Evolutionary conservation across 1,284 basidiomycete species (phyloP), one percentile per base, ranked within the genome.

Genomic region (Boletus nobilissimus): DNA sequence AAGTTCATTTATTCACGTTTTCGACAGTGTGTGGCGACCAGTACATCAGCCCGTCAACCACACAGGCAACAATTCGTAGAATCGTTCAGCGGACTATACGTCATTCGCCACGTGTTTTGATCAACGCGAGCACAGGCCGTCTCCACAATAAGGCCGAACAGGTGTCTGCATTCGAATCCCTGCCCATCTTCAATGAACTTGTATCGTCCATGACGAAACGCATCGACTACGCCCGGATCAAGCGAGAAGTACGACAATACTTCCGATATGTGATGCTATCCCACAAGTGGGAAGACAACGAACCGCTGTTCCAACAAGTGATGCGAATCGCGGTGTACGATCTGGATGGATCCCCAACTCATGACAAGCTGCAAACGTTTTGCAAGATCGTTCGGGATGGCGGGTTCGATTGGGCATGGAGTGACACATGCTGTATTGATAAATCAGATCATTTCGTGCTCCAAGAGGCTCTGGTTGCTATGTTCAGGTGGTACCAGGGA

Each of bases 401-500:
- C 4, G 57, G 57, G 29, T 71, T 64, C 32, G 2, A 43, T 19
- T 71, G 70, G 70, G 57, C 68, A 5, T 70, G 68, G 68, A 70
- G 51, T 13, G 68, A 70, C 32, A 70, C 69, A 18, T 57, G 54
- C 16, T 57, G 54, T 57, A 57, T 57, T 18, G n/a, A 57, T 57
- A 57, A 57, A 9, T 40, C 13, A 4, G 39, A 70, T 26, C 51
- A 70, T 39, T 60, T 43, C 13, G 39, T 70, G 3, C 69, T 60
- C 22, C 69, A 60, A 29, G 69, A 70, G 34, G 69, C 69, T 22
- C 39, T 70, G 19, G 69, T 70, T 0, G 69, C 54, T 3, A 70
- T 70, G 69, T 70, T 70, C 51, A 26, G 24, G 32, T 70, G 69
- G 69, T 70, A 70, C 39, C 54, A 63, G 57, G 26, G n/a, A n/a